phyloP scores from a whole-genome alignment of 1,284 basidiomycete species.

The Leccinum subrobustum region DNA sequence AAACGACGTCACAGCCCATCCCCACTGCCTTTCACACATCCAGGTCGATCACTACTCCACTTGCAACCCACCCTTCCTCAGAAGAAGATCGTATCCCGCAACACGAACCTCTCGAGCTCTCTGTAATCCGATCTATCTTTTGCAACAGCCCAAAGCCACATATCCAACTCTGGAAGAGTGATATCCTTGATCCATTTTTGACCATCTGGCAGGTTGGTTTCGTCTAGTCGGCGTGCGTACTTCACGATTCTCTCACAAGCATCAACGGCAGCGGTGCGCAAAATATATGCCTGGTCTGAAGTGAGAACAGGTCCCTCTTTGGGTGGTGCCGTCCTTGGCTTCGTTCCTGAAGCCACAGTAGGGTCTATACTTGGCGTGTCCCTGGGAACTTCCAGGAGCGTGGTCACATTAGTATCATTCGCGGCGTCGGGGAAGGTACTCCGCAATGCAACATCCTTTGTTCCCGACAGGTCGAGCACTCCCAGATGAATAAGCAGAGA shows the following conservation, averaged over 20 bases:
- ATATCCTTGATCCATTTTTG: conserved; percentile 56
- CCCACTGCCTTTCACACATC: not conserved
- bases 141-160: conserved; percentile 76
- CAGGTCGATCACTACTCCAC: not conserved
- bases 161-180: conserved; percentile 60
- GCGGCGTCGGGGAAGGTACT: conserved; percentile 46
- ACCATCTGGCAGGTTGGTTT: conserved; percentile 29
- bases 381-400: conserved; percentile 38
- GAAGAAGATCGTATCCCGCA: conserved; percentile 64
- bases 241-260: conserved; percentile 70
- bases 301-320: conserved; percentile 66
- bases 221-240: conserved; percentile 47
- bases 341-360: conserved; percentile 11
- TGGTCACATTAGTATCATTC: conserved; percentile 36
- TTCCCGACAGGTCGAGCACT: conserved; percentile 62
- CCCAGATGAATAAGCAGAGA: conserved; percentile 79
- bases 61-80: conserved; percentile 28
- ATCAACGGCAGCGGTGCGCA: conserved; percentile 78
- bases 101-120: conserved; percentile 59
- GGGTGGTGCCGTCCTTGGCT: conserved; percentile 31
- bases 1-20: conserved; percentile 8
- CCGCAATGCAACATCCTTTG: conserved; percentile 39
- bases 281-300: conserved; percentile 61
- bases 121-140: conserved; percentile 74
- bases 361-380: conserved; percentile 15